Base-by-base conservation (phyloP, 2,329 filamentous ascomycete genomes). In the Waltergamsia citrina region DNA sequence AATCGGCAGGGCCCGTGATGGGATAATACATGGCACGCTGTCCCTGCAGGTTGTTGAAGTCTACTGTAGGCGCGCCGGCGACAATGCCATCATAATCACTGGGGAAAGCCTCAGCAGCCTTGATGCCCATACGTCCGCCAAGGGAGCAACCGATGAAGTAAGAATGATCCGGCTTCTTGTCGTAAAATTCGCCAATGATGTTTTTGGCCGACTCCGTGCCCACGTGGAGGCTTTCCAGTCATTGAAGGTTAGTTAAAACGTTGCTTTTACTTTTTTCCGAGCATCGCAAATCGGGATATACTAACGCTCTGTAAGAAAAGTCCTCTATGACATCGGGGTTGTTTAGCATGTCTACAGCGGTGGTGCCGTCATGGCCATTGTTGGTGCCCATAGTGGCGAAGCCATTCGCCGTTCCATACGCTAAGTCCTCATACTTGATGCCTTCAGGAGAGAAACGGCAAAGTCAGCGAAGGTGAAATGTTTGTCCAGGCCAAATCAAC, bases 71-170 rank as follows among this genome's bases (percentile, higher is more conserved):
- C n/a, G 49, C 46, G 3, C 67, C 65, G 3, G 68, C 71, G 2
- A 76, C 50, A 16, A 75, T 62, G 15, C 72, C 72, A 33, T 78
- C 70, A 33, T 74, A 78, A 39, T 76, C 71, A 0, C 65, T 54
- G 0, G 74, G 71, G 39, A 64, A 75, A 11, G 53, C 45, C 41
- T 78, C 63, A 0, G 69, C 63, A 6, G 65, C 62, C 34, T 69
- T 69, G 22, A 74, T 53, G 4, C 71, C 74, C 53, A 78, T 70
- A 0, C 74, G 59, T 1, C 75, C 74, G 6, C 76, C 75, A 0
- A 70, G 67, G 0, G 71, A 77, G 44, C 74, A 78, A 7, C 74
- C 74, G 3, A 67, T 45, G 39, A 67, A 78, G 49, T 78, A 78
- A 1, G 61, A 65, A 34, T 63, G 66, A 1, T 52, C 48, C 1